phyloP scores from a whole-genome alignment of 2,329 filamentous ascomycete species.

The Penicillium sp. region DNA sequence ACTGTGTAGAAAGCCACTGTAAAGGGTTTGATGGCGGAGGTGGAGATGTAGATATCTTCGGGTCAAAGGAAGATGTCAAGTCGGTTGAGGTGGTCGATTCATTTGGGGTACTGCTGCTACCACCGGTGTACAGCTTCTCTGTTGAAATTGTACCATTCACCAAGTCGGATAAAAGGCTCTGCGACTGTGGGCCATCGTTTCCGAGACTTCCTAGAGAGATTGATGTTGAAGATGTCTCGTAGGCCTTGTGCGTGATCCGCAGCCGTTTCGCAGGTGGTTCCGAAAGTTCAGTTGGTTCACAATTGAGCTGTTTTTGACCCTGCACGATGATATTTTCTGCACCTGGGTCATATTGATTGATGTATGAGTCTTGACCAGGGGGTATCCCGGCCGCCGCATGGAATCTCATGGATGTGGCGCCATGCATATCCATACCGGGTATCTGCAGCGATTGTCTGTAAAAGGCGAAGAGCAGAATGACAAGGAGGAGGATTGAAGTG shows the following conservation, averaged over 20 bases:
- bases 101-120: constrained; percentile 25
- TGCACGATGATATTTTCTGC: background rate
- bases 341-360: constrained; percentile 12
- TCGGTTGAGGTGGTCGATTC: constrained; percentile 28
- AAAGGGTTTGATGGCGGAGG: constrained; percentile 18
- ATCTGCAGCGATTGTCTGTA: constrained; percentile 4
- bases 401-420: constrained; percentile 20
- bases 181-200: background rate
- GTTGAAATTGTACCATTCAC: constrained; percentile 2
- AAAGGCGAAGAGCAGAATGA: background rate
- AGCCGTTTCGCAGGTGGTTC: constrained; percentile 23
- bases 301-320: background rate
- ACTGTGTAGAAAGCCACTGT: constrained; percentile 15
- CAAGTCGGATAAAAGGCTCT: constrained; percentile 1
- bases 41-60: constrained; percentile 29
- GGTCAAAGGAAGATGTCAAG: constrained; percentile 22
- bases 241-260: constrained; percentile 13
- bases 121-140: constrained; percentile 16
- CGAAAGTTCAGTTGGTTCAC: background rate
- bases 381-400: constrained; percentile 14
- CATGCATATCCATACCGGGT: constrained; percentile 24
- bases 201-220: background rate
- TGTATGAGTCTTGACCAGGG: constrained; percentile 15
- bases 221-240: constrained; percentile 3
- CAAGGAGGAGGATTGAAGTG: background rate